Conservation (phyloP, 108 stramenopile genomes). For the Craspedostauros australis region DNA sequence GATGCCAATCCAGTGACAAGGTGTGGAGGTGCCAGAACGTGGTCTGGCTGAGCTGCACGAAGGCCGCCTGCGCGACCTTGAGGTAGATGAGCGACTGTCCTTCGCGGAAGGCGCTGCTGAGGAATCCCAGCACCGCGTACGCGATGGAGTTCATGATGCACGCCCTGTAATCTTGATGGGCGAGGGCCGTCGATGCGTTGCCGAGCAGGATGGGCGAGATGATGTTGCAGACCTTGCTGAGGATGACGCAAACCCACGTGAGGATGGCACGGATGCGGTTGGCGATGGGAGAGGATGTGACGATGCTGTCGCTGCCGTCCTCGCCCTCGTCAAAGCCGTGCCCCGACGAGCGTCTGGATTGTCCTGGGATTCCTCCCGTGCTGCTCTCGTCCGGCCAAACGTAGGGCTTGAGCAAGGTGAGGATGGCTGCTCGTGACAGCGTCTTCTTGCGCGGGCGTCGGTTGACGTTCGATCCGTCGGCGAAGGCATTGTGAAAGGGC, state of each 20-base stretch:
- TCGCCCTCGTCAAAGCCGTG: no score
- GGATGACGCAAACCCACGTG: conserved; percentile 90
- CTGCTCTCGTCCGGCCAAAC: conserved; percentile 90
- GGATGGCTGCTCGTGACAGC: conserved; percentile 45
- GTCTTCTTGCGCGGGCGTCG: conserved; percentile 44
- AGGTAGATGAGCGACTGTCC: conserved; percentile 89
- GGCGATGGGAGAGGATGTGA: conserved; percentile 57
- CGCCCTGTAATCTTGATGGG: conserved; percentile 53
- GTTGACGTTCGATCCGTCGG: background rate
- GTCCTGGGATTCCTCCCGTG: no score
- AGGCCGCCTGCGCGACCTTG: conserved; percentile 94
- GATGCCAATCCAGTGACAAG: conserved; percentile 92
- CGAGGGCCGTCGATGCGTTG: conserved; percentile 78
- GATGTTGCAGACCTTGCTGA: conserved; percentile 78
- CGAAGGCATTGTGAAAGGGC: background rate
- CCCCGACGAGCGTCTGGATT: no score
- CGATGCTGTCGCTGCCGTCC: no score
- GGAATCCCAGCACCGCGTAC: conserved; percentile 65
- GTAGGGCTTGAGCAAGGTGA: conserved; percentile 83
- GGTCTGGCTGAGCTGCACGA: conserved; percentile 85
- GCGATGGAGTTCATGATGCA: conserved; percentile 47
- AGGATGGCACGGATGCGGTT: conserved; percentile 82
- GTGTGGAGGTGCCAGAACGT: conserved; percentile 88
- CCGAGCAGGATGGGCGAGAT: conserved; percentile 82
- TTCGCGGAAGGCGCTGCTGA: conserved; percentile 78